phyloP scores from a whole-genome alignment of 768 basidiomycete species.

The Gloeophyllum trabeum region DNA sequence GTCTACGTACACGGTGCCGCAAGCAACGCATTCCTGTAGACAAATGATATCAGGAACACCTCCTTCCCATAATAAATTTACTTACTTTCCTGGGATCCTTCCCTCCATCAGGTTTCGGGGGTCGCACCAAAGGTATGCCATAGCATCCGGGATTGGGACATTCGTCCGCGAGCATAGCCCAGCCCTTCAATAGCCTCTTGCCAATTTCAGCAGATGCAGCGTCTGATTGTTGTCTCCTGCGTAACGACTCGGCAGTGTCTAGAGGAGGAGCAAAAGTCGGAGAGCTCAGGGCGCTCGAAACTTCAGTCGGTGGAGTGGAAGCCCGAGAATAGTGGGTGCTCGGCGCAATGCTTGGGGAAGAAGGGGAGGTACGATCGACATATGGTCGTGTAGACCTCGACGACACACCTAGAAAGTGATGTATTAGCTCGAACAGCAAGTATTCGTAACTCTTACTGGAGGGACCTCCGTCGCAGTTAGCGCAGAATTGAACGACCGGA shows the following conservation, averaged over 20 bases:
- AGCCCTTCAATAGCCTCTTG: constrained; percentile 64
- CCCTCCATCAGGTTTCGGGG: constrained; percentile 49
- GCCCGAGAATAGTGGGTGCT: constrained; percentile 44
- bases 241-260: constrained; percentile 53
- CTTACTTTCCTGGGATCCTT: constrained; percentile 59
- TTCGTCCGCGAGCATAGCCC: constrained; percentile 87
- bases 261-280: constrained; percentile 52
- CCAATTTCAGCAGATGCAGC: constrained; percentile 72
- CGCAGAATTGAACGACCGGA: constrained; percentile 45
- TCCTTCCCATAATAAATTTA: constrained; percentile 2
- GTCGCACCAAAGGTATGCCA: constrained; percentile 77
- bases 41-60: constrained; percentile 1
- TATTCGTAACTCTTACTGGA: no score
- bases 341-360: constrained; percentile 31
- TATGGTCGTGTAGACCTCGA: no score
- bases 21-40: constrained; percentile 71
- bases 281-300: constrained; percentile 49
- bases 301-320: constrained; percentile 73
- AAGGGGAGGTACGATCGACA: constrained; percentile 1
- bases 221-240: constrained; percentile 74
- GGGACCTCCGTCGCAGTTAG: constrained; percentile 40
- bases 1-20: constrained; percentile 47
- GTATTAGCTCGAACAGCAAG: no score
- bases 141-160: constrained; percentile 61
- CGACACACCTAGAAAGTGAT: no score